A percentile compares a stretch with the other conserved stretches of the same genome.
Evolutionary conservation across 2,329 filamentous ascomycete species (phyloP).

Genomic region (Ascochyta fabae): DNA sequence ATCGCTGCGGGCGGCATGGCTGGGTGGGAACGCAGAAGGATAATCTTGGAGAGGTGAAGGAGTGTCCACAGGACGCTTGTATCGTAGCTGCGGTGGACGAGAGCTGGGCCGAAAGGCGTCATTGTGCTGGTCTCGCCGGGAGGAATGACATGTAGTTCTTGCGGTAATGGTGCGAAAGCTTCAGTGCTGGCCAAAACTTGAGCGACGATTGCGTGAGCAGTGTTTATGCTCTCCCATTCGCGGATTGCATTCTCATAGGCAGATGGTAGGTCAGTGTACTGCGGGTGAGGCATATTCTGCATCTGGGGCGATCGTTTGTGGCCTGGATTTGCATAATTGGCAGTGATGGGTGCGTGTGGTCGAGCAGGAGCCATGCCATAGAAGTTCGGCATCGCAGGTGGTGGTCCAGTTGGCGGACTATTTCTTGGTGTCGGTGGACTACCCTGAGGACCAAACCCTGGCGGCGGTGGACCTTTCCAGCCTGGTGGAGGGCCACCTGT

Average conservation of each 20-base stretch:
- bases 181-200: constrained; percentile 66
- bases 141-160: constrained; percentile 68
- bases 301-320: constrained; percentile 26
- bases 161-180: constrained; percentile 76
- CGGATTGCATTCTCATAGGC: constrained; percentile 72
- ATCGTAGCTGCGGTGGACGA: constrained; percentile 85
- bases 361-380: constrained; percentile 59
- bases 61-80: constrained; percentile 88
- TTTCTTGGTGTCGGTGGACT: constrained; percentile 20
- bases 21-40: constrained; percentile 82
- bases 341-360: constrained; percentile 51
- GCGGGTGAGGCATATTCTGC: constrained; percentile 23
- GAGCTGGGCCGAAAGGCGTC: constrained; percentile 81
- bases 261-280: constrained; percentile 62
- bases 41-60: constrained; percentile 83
- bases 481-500: constrained; percentile 27
- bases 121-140: constrained; percentile 41
- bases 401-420: constrained; percentile 22
- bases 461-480: constrained; percentile 28
- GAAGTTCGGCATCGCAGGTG: constrained; percentile 52
- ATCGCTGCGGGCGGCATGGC: constrained; percentile 90
- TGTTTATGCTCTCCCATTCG: constrained; percentile 79
- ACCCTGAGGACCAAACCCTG: constrained; percentile 20
- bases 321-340: constrained; percentile 48
- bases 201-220: constrained; percentile 72